Percentiles rank a stretch among this genome's conserved stretches.
phyloP scores from a whole-genome alignment of 345 rosid species.

The Populus nigra region DNA sequence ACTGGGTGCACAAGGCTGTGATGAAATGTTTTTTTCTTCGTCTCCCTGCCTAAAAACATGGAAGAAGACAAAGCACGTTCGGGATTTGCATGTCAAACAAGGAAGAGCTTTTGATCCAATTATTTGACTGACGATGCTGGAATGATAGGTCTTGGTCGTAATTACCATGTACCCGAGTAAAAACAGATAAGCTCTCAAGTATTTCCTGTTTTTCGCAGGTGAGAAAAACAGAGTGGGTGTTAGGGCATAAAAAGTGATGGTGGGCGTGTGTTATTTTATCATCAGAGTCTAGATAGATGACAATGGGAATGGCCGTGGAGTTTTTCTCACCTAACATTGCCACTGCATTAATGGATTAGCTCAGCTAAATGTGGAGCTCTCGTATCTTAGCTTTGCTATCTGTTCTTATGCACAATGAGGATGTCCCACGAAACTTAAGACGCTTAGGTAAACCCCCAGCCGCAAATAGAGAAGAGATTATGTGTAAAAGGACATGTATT shows the following conservation, averaged over 20 bases:
- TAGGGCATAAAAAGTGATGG: no score
- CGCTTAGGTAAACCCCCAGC: constrained; percentile 13
- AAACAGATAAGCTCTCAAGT: no score
- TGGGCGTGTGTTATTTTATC: no score
- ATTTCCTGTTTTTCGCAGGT: background rate
- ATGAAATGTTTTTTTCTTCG: background rate
- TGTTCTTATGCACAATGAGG: background rate
- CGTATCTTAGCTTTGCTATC: background rate
- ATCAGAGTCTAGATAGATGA: background rate
- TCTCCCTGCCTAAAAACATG: background rate
- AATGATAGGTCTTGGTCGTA: background rate
- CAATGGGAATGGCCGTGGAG: background rate
- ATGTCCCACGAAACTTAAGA: no score
- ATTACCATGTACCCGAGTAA: no score
- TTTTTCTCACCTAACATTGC: constrained; percentile 1
- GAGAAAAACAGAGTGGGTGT: background rate
- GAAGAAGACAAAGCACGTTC: no score
- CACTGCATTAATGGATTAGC: constrained; percentile 1
- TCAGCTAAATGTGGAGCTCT: constrained; percentile 6
- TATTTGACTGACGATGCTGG: background rate
- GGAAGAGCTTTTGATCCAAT: background rate
- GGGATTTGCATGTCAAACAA: background rate
- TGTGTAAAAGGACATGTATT: no score
- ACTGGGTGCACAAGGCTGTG: background rate
- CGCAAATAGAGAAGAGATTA: background rate